Conservation (phyloP, 1,284 basidiomycete genomes). For the Earliella scabrosa region DNA sequence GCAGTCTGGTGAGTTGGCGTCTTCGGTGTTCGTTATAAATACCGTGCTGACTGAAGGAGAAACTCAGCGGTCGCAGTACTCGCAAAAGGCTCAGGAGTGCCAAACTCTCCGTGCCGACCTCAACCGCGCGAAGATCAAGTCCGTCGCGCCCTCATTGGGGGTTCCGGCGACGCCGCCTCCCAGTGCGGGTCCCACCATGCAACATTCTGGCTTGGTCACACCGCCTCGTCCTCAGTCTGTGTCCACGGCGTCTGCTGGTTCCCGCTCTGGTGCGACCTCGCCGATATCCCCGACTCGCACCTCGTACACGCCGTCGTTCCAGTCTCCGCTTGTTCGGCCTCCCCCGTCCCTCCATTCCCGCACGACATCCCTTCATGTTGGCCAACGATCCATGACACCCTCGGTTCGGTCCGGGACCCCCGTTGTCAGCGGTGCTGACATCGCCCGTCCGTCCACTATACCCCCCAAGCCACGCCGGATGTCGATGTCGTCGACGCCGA, state of each 20-base stretch:
- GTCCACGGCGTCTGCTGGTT: conserved; percentile 24
- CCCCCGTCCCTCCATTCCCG: conserved; percentile 31
- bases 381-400: conserved; percentile 33
- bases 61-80: conserved; percentile 59
- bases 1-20: conserved; percentile 58
- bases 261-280: conserved; percentile 36
- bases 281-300: conserved; percentile 35
- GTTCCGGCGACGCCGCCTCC: conserved; percentile 30
- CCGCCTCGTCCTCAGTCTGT: conserved; percentile 34
- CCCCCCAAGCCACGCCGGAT: conserved; percentile 32
- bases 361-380: conserved; percentile 25
- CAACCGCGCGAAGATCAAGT: conserved; percentile 43
- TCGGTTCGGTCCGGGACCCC: conserved; percentile 34
- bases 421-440: conserved; percentile 29
- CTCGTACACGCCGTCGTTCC: conserved; percentile 28
- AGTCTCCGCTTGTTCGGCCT: conserved; percentile 33
- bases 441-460: conserved; percentile 29
- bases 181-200: conserved; percentile 19
- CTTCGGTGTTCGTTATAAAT: conserved; percentile 23
- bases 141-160: conserved; percentile 25
- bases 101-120: conserved; percentile 68
- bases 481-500: conserved; percentile 34
- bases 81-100: conserved; percentile 71
- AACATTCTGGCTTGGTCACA: conserved; percentile 25
- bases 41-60: conserved; percentile 23